Percentiles rank a stretch among this genome's conserved stretches.
Evolutionary conservation across 2,329 filamentous ascomycete genomes (phyloP).

Genomic region (Phyllosticta ampelicida): DNA sequence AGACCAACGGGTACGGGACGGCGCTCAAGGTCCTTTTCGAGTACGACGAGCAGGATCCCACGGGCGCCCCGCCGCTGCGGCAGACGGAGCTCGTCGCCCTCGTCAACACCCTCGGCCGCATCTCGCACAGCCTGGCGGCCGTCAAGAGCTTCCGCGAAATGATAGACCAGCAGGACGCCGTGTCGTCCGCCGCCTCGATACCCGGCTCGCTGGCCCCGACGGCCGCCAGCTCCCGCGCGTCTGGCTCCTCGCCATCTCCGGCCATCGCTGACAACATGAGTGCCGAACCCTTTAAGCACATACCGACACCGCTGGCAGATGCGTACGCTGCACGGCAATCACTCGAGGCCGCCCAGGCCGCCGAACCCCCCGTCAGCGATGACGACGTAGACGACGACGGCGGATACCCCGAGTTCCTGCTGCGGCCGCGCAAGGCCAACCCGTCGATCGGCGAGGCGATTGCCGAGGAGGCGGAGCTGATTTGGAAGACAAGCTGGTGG

Average conservation of each 20-base stretch:
- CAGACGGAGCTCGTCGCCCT: slow-evolving; percentile 89
- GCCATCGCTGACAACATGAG: slow-evolving; percentile 14
- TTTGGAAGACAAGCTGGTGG: slow-evolving; percentile 53
- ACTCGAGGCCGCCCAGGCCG: slow-evolving; percentile 20
- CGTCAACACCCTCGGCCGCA: slow-evolving; percentile 84
- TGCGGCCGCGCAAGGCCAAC: slow-evolving; percentile 30
- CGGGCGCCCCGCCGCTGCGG: slow-evolving; percentile 60
- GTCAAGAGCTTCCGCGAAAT: slow-evolving; percentile 59
- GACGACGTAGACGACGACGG: slow-evolving; percentile 27
- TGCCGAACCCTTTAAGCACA: slow-evolving; percentile 12
- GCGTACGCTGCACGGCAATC: slow-evolving; percentile 16
- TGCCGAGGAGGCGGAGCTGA: slow-evolving; percentile 50
- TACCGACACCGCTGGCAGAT: slow-evolving; percentile 14
- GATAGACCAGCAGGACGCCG: slow-evolving; percentile 31
- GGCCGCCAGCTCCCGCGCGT: slow-evolving; percentile 17
- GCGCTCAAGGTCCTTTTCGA: slow-evolving; percentile 95
- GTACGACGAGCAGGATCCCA: slow-evolving; percentile 58
- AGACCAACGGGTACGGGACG: slow-evolving; percentile 88
- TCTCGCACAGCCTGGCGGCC: slow-evolving; percentile 69
- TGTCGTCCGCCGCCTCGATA: slow-evolving; percentile 8
- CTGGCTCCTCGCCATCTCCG: slow-evolving; percentile 18
- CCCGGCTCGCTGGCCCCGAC: background rate
- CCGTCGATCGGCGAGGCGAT: slow-evolving; percentile 48
- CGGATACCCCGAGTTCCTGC: slow-evolving; percentile 32
- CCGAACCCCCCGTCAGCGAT: slow-evolving; percentile 13